phyloP scores from a whole-genome alignment of 169 alveolate species.

The Plasmodium knowlesi region DNA sequence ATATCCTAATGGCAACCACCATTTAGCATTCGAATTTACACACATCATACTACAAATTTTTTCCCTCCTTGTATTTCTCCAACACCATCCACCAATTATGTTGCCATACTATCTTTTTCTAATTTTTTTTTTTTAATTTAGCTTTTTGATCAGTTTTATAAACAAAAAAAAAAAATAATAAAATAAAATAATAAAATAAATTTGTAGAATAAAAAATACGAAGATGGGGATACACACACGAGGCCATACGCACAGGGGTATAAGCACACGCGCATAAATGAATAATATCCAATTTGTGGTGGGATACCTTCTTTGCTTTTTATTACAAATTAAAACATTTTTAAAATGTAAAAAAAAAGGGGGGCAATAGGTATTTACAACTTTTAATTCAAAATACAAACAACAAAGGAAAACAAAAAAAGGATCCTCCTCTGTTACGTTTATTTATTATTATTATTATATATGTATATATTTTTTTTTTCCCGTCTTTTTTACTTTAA shows the following conservation, averaged over 20 bases:
- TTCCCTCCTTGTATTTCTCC: neutral
- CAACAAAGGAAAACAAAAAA: constrained; percentile 12
- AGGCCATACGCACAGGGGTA: neutral
- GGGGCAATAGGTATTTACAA: constrained; percentile 20
- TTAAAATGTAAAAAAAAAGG: constrained; percentile 5
- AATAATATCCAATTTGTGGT: neutral
- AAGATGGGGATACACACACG: neutral
- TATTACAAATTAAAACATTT: constrained; percentile 53
- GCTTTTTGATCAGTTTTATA: constrained; percentile 21
- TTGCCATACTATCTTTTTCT: neutral
- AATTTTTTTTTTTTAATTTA: constrained; percentile 13
- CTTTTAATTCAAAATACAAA: constrained; percentile 59
- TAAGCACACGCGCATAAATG: neutral
- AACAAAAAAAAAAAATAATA: constrained; percentile 11
- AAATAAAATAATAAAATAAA: constrained; percentile 17
- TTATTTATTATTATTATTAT: too few species aligned
- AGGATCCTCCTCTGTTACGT: neutral
- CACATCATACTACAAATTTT: neutral
- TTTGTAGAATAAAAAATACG: neutral
- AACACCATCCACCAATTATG: neutral
- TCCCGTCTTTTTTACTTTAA: neutral
- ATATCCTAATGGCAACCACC: neutral
- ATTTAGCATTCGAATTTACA: neutral
- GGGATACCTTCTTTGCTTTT: neutral
- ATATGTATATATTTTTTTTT: neutral